Percentiles rank a stretch among this genome's conserved stretches.
Conservation (phyloP, 306 rosid genomes). For the Cucumis cinereus region DNA sequence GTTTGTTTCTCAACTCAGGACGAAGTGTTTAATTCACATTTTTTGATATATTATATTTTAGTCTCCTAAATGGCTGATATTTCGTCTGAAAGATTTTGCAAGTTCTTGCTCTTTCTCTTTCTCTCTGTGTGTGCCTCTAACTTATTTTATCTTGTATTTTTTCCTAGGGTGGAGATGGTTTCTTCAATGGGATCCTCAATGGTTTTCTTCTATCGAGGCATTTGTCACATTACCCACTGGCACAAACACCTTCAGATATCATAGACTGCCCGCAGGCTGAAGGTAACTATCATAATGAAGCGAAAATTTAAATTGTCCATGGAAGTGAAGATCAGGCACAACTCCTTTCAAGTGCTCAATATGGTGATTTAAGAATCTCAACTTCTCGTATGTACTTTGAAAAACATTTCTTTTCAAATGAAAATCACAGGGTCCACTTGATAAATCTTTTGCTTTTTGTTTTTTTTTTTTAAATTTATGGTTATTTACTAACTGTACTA, state of each 20-base stretch:
- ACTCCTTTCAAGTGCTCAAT: slow-evolving; percentile 34
- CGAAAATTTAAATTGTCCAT: slow-evolving; percentile 18
- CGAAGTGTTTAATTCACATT: too few species aligned
- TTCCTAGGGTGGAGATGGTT: slow-evolving; percentile 87
- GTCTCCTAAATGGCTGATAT: not conserved
- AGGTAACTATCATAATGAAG: slow-evolving; percentile 32
- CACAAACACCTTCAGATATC: slow-evolving; percentile 62
- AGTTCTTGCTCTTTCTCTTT: not conserved
- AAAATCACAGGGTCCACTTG: not conserved
- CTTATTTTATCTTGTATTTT: not conserved
- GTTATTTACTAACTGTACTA: not conserved
- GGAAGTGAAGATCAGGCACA: slow-evolving; percentile 42
- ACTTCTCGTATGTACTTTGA: slow-evolving; percentile 35
- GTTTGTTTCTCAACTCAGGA: too few species aligned
- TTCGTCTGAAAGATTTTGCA: not conserved
- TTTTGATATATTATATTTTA: not conserved
- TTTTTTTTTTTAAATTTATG: not conserved
- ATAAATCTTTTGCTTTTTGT: not conserved
- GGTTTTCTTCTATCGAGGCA: slow-evolving; percentile 84
- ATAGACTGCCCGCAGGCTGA: slow-evolving; percentile 23
- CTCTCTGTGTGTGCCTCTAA: not conserved
- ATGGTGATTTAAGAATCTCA: slow-evolving; percentile 21
- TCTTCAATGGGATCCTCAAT: slow-evolving; percentile 95
- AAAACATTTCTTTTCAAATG: slow-evolving; percentile 13
- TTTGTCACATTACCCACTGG: slow-evolving; percentile 66